phyloP scores from a whole-genome alignment of 805 yeast species.

The Candida chauliodis region DNA sequence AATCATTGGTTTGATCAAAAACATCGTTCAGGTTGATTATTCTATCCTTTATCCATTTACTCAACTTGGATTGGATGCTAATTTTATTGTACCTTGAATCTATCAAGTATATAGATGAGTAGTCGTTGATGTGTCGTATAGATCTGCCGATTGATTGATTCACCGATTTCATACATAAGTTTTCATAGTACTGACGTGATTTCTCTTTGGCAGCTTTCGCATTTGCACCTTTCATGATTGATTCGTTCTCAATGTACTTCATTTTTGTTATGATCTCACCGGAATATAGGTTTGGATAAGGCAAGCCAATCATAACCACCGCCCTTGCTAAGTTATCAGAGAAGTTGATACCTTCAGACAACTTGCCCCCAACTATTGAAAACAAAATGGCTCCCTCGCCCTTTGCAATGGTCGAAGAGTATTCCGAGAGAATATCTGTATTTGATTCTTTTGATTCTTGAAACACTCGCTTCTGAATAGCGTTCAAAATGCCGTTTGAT shows the following conservation, averaged over 20 bases:
- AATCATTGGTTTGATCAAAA: conserved; percentile 23
- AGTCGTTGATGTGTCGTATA: conserved; percentile 79
- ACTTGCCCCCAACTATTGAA: conserved; percentile 88
- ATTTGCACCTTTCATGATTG: conserved; percentile 47
- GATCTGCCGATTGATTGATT: conserved; percentile 93
- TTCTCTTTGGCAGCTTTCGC: conserved; percentile 42
- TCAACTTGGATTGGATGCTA: conserved; percentile 55
- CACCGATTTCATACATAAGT: conserved; percentile 84
- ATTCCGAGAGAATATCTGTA: conserved; percentile 50
- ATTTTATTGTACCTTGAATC: conserved; percentile 61
- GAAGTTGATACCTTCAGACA: conserved; percentile 93
- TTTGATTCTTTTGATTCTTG: conserved; percentile 49
- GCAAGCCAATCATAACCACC: conserved; percentile 82
- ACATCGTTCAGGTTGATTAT: conserved; percentile 14
- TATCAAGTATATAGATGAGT: conserved; percentile 67
- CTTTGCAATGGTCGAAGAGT: conserved; percentile 38
- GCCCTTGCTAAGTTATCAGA: conserved; percentile 85
- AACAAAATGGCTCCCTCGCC: conserved; percentile 62
- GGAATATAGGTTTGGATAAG: conserved; percentile 80
- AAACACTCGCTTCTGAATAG: conserved; percentile 49
- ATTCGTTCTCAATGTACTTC: conserved; percentile 54
- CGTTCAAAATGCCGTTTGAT: conserved; percentile 20
- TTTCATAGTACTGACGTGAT: conserved; percentile 65
- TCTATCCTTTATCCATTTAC: conserved; percentile 64
- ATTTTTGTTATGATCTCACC: conserved; percentile 77